Evolutionary conservation across 1,139 yeast species (phyloP), one percentile per base, ranked within the genome.

Genomic region (Sugiyamaella japonica): DNA sequence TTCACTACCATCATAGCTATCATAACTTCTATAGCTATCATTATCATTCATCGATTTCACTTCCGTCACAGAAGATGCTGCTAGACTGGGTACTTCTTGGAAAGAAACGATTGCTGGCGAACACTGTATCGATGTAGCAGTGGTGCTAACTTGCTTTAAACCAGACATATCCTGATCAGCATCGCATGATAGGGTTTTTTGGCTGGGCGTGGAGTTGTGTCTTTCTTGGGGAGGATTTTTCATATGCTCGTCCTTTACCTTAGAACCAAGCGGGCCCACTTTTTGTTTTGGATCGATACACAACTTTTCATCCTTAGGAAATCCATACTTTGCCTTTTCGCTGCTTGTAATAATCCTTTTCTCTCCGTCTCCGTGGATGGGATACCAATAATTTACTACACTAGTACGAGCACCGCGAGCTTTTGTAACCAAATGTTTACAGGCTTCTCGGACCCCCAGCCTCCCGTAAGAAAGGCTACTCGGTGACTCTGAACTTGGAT

Each of bases 361-460:
- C 31, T 25, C 42, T 45, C 25, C 41, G 10, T 17, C 13, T 12
- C 29, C 17, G 4, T 8, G 10, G 15, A n/a, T 45, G 25, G 38
- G 49, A 15, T 13, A 25, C 49, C 49, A 45, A 20, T 36, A 36
- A 28, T 28, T 45, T 9, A 13, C 23, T 5, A 37, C 32, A 28
- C 23, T 45, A n/a, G 13, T 23, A 7, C 36, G 40, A n/a, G 49
- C 12, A 13, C 17, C 42, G 15, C 40, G 36, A 4, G 42, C 49
- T 20, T 29, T 37, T 8, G n/a, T 34, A 15, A 45, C 23, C 1
- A 45, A 25, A n/a, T 45, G 31, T 9, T 13, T 16, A 32, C 13
- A 45, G 5, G 40, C 25, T 36, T 45, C 49, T 13, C 49, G 39
- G 13, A 45, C 12, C 3, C 32, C 25, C 1, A n/a, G 20, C n/a